Base-by-base conservation (phyloP, 805 yeast genomes). In the Pichia rugopelliculosa region DNA sequence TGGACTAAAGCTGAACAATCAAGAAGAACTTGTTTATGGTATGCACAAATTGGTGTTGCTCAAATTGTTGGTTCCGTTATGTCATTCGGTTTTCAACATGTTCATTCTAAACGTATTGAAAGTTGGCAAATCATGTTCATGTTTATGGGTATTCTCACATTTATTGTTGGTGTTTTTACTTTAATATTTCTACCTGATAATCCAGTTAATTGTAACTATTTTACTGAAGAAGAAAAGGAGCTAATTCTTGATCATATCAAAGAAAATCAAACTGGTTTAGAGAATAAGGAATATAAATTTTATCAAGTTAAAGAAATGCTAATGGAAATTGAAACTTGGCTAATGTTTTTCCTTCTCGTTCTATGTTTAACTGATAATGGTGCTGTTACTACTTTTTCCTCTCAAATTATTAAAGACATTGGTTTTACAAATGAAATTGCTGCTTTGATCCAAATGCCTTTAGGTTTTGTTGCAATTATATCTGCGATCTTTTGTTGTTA, bases 191-290 rank as follows among this genome's bases (percentile, higher is more conserved):
- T 63, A 25, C 66, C 68, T 15, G 60, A 59, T 46, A 56, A 58
- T 43, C 67, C 66, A 47, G 47, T 59, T 36, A 47, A 50, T 23
- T 59, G 59, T 25, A 58, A 57, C 7, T 64, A 58, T 36, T 57
- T 62, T 39, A 53, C 55, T 17, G 65, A 66, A 37, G 62, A 59
- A 17, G 73, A 71, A 47, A 72, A 70, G 55, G 49, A 62, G 12
- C 27, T 51, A 15, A 50, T 56, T 36, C 46, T 60, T 34, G 59
- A 59, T 21, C 52, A 61, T 36, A 56, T 57, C 12, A 55, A 58
- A 37, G 61, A 47, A 33, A 66, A 61, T 45, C 59, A 56, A 41
- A 63, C 66, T 22, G 72, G 70, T 40, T 44, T 59, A 21, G 62
- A 61, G 48, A 64, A 66, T 21, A 55, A 49, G 33, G 53, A 49